Percentiles rank a stretch among this genome's conserved stretches.
phyloP scores from a whole-genome alignment of 306 rosid species.

The Quillaja saponaria region DNA sequence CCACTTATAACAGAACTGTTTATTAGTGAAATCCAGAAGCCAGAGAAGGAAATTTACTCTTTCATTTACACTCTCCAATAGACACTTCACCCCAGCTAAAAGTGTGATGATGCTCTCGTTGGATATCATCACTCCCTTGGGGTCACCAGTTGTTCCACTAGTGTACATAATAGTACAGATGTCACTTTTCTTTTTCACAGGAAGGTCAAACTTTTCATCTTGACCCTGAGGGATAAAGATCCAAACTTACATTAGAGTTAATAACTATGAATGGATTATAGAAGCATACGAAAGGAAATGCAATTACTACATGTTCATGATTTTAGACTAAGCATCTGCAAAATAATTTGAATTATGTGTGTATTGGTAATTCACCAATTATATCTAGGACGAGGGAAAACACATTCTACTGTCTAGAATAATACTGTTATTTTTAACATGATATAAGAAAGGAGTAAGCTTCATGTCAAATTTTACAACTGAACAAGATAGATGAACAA shows the following conservation, averaged over 20 bases:
- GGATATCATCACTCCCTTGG: constrained; percentile 92
- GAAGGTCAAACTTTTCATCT: constrained; percentile 68
- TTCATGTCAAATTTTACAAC: constrained; percentile 18
- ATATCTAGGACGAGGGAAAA: too few species aligned
- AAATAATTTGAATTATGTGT: constrained; percentile 12
- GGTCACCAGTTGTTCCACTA: constrained; percentile 97
- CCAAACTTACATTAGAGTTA: constrained; percentile 36
- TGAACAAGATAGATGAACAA: background rate
- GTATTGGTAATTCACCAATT: background rate
- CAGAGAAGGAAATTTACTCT: constrained; percentile 41
- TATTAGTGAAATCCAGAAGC: constrained; percentile 21
- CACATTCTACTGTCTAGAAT: too few species aligned
- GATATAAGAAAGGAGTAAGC: background rate
- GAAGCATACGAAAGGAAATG: constrained; percentile 9
- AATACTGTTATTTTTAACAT: background rate
- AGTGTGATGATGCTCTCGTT: constrained; percentile 80
- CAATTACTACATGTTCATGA: constrained; percentile 9
- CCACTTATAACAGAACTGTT: background rate
- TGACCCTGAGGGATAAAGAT: constrained; percentile 57
- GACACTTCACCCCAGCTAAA: constrained; percentile 67
- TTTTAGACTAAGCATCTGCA: constrained; percentile 21
- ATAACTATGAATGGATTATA: constrained; percentile 24
- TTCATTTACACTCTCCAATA: constrained; percentile 70
- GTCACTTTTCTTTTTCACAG: constrained; percentile 69
- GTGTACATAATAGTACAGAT: constrained; percentile 97